Base-by-base conservation (phyloP, 352 stramenopile species). In the Discostella stelligera region DNA sequence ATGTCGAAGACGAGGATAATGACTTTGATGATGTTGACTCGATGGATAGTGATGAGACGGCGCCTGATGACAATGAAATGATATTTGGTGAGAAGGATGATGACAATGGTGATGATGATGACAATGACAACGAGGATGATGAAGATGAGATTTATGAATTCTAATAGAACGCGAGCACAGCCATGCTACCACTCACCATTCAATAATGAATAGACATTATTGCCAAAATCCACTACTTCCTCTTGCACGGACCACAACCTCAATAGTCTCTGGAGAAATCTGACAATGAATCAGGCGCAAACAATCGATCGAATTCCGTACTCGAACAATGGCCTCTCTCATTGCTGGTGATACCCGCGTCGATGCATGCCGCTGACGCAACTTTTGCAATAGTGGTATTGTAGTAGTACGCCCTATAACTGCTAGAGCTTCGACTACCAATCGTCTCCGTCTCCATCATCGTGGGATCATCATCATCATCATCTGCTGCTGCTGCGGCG, bases 211-310 rank as follows among this genome's bases (percentile, higher is more conserved):
- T n/a, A n/a, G n/a, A n/a, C n/a, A n/a, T n/a, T n/a, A n/a, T n/a
- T n/a, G n/a, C n/a, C n/a, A n/a, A n/a, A n/a, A n/a, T n/a, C n/a
- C n/a, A n/a, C n/a, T n/a, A n/a, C n/a, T n/a, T n/a, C n/a, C n/a
- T n/a, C 73, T 89, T 32, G 82, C 78, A 48, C 92, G 86, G 67
- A 95, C 97, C 30, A 96, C 91, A 16, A 78, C 84, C 85, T 97
- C 91, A 72, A 98, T 95, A 64, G 84, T 94, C 76, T 98, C 94
- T 23, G 94, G 94, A n/a, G 92, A 97, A 52, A 98, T 96, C 58
- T 94, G 77, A n/a, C 86, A 93, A 75, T 97, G 96, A 41, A 94
- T 87, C 41, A 96, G 85, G 66, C 95, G 93, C 7, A 98, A 89
- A 66, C 82, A 90, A 76, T 95, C 80, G 60, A 98, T 89, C 11